Conservation (phyloP, 345 rosid genomes). For the Psidium guajava region DNA sequence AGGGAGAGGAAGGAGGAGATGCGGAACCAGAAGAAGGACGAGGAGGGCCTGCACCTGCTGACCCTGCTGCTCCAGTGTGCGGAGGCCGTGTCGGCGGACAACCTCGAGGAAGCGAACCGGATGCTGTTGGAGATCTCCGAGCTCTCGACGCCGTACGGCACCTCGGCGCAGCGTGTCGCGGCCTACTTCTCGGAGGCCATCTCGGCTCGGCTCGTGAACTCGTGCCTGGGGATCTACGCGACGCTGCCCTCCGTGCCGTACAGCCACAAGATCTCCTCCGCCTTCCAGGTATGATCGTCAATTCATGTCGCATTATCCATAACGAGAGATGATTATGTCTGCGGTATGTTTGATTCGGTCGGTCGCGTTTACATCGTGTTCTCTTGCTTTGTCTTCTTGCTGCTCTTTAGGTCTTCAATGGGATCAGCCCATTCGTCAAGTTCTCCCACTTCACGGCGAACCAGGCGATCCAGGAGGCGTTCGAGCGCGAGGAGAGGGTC, state of each 20-base stretch:
- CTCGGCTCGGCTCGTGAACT: slow-evolving; percentile 80
- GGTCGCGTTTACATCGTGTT: background rate
- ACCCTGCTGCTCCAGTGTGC: slow-evolving; percentile 93
- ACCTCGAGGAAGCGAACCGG: slow-evolving; percentile 78
- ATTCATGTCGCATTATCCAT: background rate
- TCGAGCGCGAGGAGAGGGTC: slow-evolving; percentile 86
- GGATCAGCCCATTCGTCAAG: slow-evolving; percentile 91
- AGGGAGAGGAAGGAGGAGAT: slow-evolving; percentile 69
- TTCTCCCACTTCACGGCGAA: slow-evolving; percentile 98
- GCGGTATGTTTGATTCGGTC: background rate
- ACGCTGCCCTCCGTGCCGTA: slow-evolving; percentile 71
- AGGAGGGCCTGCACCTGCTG: slow-evolving; percentile 86
- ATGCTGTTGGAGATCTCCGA: slow-evolving; percentile 90
- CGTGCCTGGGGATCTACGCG: slow-evolving; percentile 78
- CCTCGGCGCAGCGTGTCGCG: slow-evolving; percentile 95
- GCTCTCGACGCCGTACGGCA: slow-evolving; percentile 85
- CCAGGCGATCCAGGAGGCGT: slow-evolving; percentile 95
- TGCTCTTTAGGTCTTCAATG: slow-evolving; percentile 51
- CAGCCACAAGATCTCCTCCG: slow-evolving; percentile 71
- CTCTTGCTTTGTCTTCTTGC: background rate
- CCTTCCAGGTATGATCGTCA: slow-evolving; percentile 41
- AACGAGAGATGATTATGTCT: background rate
- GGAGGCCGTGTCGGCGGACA: slow-evolving; percentile 86
- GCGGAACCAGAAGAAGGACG: slow-evolving; percentile 70
- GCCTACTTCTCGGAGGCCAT: slow-evolving; percentile 98